A percentile compares a stretch with the other conserved stretches of the same genome.
Conservation (phyloP, 805 yeast genomes). For the Kodamaea jinghongensis region DNA sequence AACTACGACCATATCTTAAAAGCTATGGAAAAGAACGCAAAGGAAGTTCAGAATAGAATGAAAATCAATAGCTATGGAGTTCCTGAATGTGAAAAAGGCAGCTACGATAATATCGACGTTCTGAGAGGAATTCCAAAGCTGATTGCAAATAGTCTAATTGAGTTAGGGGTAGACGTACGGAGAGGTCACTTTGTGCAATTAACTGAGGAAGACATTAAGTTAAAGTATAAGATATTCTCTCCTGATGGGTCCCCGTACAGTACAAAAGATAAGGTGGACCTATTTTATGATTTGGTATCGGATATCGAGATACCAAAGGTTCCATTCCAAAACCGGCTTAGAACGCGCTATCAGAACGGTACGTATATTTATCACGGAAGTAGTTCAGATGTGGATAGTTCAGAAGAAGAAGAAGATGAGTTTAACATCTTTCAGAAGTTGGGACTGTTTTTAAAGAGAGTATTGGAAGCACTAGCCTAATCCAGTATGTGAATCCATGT, state of each 20-base stretch:
- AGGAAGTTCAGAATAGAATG: slow-evolving; percentile 18
- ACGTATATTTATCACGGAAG: slow-evolving; percentile 36
- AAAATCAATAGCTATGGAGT: slow-evolving; percentile 17
- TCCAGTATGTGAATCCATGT: too few species aligned
- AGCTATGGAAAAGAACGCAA: slow-evolving; percentile 24
- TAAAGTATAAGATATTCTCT: slow-evolving; percentile 42
- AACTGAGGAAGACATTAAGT: slow-evolving; percentile 39
- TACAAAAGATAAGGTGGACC: slow-evolving; percentile 21
- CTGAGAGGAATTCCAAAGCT: slow-evolving; percentile 46
- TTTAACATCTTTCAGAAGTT: background rate
- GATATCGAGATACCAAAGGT: slow-evolving; percentile 19
- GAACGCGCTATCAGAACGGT: slow-evolving; percentile 29
- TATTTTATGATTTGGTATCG: slow-evolving; percentile 14
- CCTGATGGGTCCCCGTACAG: slow-evolving; percentile 40
- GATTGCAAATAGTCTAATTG: slow-evolving; percentile 43
- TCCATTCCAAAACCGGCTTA: slow-evolving; percentile 17
- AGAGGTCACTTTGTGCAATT: slow-evolving; percentile 52
- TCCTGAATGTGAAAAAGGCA: slow-evolving; percentile 29
- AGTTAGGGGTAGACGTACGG: slow-evolving; percentile 45
- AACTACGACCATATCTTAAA: slow-evolving; percentile 20
- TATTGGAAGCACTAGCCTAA: background rate
- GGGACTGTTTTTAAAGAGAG: slow-evolving; percentile 1
- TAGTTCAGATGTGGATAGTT: background rate
- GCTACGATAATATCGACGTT: slow-evolving; percentile 36
- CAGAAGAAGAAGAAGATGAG: slow-evolving; percentile 1